A percentile compares a stretch with the other conserved stretches of the same genome.
Evolutionary conservation across 352 stramenopile species (phyloP).

Genomic region (Hyaloperonospora brassicae): DNA sequence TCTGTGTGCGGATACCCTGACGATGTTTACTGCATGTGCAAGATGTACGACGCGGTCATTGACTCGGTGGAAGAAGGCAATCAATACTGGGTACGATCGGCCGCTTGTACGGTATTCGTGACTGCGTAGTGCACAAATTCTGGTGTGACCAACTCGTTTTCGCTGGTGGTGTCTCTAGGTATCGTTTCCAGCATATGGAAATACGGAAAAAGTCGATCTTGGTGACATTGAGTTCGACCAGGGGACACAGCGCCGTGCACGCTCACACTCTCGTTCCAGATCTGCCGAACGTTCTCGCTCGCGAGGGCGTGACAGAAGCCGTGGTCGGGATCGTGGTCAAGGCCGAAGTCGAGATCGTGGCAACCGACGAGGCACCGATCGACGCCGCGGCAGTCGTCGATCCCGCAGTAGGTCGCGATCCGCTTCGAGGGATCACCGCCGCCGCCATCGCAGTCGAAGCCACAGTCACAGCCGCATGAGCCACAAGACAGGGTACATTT

Average conservation of each 20-base stretch:
- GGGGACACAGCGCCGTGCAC: conserved; percentile 18
- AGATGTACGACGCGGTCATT: conserved; percentile 95
- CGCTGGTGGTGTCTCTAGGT: conserved; percentile 37
- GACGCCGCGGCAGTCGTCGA: conserved; percentile 23
- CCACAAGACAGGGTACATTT: conserved; percentile 18
- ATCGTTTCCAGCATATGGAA: conserved; percentile 96
- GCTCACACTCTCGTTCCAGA: conserved; percentile 31
- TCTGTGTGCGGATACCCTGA: not conserved
- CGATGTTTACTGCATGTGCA: not conserved
- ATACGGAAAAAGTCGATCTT: conserved; percentile 90
- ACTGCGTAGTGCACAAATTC: not conserved
- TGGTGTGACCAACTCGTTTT: not conserved
- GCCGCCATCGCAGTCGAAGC: conserved; percentile 32
- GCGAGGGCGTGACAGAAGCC: conserved; percentile 21
- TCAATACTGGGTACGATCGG: conserved; percentile 49
- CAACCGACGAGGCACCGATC: conserved; percentile 22
- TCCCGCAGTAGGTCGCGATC: conserved; percentile 39
- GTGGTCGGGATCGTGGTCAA: conserved; percentile 11
- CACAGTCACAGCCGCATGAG: conserved; percentile 21
- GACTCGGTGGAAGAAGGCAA: conserved; percentile 86
- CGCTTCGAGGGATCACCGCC: conserved; percentile 24
- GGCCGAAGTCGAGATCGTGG: conserved; percentile 21
- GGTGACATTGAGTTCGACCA: conserved; percentile 90
- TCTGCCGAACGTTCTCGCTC: conserved; percentile 34
- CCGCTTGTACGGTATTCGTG: no score